Evolutionary conservation across 768 basidiomycete genomes (phyloP).

Genomic region (Coprinopsis strossmayeri): DNA sequence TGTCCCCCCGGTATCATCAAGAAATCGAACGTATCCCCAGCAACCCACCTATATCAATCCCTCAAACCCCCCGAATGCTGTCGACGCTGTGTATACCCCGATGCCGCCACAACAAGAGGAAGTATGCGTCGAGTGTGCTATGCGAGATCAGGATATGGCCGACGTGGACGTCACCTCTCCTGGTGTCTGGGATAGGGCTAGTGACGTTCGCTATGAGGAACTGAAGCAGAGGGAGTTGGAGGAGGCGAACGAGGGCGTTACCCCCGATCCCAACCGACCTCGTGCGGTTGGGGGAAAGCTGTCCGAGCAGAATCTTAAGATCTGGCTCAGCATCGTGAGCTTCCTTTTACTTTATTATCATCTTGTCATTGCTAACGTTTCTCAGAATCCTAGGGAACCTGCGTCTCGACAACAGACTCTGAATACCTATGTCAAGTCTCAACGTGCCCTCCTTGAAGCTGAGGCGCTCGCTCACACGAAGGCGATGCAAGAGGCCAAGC

Average conservation of each 20-base stretch:
- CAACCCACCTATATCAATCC: conserved; percentile 71
- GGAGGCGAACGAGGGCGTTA: conserved; percentile 45
- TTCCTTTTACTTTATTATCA: conserved; percentile 4
- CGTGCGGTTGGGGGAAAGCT: conserved; percentile 60
- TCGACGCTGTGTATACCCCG: conserved; percentile 58
- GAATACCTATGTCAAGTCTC: conserved; percentile 74
- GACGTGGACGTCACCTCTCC: conserved; percentile 85
- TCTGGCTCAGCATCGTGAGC: conserved; percentile 75
- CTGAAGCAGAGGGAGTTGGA: conserved; percentile 65
- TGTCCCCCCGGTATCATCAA: conserved; percentile 59
- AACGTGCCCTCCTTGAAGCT: conserved; percentile 73
- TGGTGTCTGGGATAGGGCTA: conserved; percentile 88
- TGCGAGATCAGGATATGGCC: conserved; percentile 98
- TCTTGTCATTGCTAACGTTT: conserved; percentile 11
- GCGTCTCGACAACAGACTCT: conserved; percentile 79
- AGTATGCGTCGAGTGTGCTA: conserved; percentile 93
- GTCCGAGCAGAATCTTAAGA: conserved; percentile 70
- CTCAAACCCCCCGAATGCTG: conserved; percentile 52
- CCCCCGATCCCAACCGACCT: conserved; percentile 52
- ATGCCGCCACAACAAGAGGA: conserved; percentile 64
- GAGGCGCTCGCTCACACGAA: conserved; percentile 75
- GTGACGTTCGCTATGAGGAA: conserved; percentile 78
- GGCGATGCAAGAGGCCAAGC: conserved; percentile 71
- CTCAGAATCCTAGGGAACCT: conserved; percentile 87
- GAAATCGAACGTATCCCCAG: conserved; percentile 60